Percentiles rank a stretch among this genome's conserved stretches.
Evolutionary conservation across 768 basidiomycete genomes (phyloP).

Genomic region (Tylopilus vinaceipallidus): DNA sequence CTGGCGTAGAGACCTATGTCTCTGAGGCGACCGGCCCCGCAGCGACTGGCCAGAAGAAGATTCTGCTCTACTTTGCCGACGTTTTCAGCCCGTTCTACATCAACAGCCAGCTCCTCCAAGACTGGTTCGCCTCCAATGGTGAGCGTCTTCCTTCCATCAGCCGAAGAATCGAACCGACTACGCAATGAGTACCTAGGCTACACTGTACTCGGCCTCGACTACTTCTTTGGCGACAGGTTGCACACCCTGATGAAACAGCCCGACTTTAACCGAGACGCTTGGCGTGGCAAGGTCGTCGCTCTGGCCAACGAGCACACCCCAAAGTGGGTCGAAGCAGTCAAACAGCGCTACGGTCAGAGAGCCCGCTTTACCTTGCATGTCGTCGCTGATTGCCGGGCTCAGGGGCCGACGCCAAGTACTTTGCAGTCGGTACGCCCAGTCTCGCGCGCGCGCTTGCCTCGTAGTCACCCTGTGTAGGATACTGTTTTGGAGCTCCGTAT

Average conservation of each 20-base stretch:
- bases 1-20: conserved; percentile 51
- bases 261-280: conserved; percentile 38
- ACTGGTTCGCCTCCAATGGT: conserved; percentile 65
- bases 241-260: conserved; percentile 38
- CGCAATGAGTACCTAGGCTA: conserved; percentile 34
- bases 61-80: conserved; percentile 59
- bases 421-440: conserved; percentile 39
- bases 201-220: conserved; percentile 57
- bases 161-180: not conserved
- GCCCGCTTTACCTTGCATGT: conserved; percentile 3
- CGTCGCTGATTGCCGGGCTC: not conserved
- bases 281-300: conserved; percentile 38
- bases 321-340: conserved; percentile 52
- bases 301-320: conserved; percentile 42
- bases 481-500: conserved; percentile 58
- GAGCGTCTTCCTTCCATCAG: not conserved
- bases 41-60: conserved; percentile 32
- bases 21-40: conserved; percentile 39
- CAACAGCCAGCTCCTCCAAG: conserved; percentile 60
- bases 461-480: conserved; percentile 35
- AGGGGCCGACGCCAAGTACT: conserved; percentile 38
- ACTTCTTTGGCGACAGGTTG: conserved; percentile 60
- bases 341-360: conserved; percentile 44
- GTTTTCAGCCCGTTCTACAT: conserved; percentile 57
- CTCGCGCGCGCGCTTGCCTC: not conserved